Evolutionary conservation across 1,139 yeast species (phyloP).

Genomic region (Hyphopichia pseudoburtonii): DNA sequence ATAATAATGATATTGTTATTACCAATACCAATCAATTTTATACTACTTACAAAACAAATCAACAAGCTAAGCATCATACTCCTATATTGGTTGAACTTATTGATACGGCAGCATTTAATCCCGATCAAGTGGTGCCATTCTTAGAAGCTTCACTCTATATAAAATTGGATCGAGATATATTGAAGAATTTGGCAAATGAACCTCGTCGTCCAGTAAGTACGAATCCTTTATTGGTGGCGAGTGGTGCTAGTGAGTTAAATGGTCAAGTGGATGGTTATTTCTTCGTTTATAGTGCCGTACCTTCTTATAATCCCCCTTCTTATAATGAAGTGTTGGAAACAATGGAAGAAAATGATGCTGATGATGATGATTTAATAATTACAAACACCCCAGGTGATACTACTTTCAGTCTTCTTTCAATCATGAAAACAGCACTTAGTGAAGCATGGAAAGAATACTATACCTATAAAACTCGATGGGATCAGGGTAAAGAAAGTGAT

Average conservation of each 20-base stretch:
- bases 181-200: conserved; percentile 63
- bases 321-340: conserved; percentile 31
- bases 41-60: conserved; percentile 18
- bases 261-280: conserved; percentile 75
- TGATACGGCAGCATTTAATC: conserved; percentile 71
- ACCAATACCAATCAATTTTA: conserved; percentile 25
- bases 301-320: conserved; percentile 54
- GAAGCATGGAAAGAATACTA: conserved; percentile 76
- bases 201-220: conserved; percentile 65
- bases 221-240: conserved; percentile 67
- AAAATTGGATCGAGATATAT: conserved; percentile 55
- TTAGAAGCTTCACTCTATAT: conserved; percentile 68
- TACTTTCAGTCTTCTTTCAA: conserved; percentile 46
- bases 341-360: neutral
- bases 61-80: conserved; percentile 29
- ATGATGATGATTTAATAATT: conserved; percentile 2
- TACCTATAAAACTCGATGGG: conserved; percentile 54
- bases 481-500: conserved; percentile 64
- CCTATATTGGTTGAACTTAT: conserved; percentile 67
- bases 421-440: conserved; percentile 53
- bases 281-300: conserved; percentile 66
- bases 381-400: conserved; percentile 14
- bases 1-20: conserved; percentile 8
- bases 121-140: conserved; percentile 68
- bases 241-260: conserved; percentile 75